Evolutionary conservation across 2,329 filamentous ascomycete genomes (phyloP), one percentile per base, ranked within the genome.

Genomic region (Periglandula ipomoeae): DNA sequence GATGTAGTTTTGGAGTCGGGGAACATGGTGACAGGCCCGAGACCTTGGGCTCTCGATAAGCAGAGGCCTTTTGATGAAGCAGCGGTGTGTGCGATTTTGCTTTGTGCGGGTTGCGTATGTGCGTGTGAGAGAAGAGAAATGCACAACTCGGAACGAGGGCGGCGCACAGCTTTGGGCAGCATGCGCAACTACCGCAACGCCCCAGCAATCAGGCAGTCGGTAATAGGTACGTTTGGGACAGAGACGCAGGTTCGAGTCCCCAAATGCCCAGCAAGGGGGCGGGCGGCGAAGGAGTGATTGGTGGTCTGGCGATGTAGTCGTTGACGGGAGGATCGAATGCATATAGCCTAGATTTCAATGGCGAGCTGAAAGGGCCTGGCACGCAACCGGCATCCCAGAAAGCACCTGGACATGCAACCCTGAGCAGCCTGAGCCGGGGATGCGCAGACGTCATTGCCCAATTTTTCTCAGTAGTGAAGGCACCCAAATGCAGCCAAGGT

Each of bases 11-110:
- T 52, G 53, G 52, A 55, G 59, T 58, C 53, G 53, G 44, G 47
- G 49, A 55, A 61, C 63, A 65, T 65, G 55, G 47, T 63, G 46
- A 47, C 32, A 35, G 17, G 20, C 22, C 44, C 45, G 37, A 19
- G 19, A 11, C 17, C 37, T 41, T 7, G 34, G 37, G 35, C 17
- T 26, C 19, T 39, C 19, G 26, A 41, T 19, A 17, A 35, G 37
- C 6, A 46, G 35, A 39, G 32, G 35, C 35, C 44, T 22, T 8
- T 3, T 39, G 19, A 22, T 19, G 10, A 43, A 43, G 39, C 46
- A 17, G 46, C 39, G 35, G 44, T 39, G 44, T 32, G 41, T 44
- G 26, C 41, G n/a, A n/a, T n/a, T n/a, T n/a, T n/a, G n/a, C n/a
- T n/a, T n/a, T n/a, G n/a, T n/a, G n/a, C n/a, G n/a, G n/a, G n/a